These are phyloP conservation scores for Nicotiana noctiflora DNA, from an alignment of 257 asterid species.

Conservation along the genomic window DNA sequence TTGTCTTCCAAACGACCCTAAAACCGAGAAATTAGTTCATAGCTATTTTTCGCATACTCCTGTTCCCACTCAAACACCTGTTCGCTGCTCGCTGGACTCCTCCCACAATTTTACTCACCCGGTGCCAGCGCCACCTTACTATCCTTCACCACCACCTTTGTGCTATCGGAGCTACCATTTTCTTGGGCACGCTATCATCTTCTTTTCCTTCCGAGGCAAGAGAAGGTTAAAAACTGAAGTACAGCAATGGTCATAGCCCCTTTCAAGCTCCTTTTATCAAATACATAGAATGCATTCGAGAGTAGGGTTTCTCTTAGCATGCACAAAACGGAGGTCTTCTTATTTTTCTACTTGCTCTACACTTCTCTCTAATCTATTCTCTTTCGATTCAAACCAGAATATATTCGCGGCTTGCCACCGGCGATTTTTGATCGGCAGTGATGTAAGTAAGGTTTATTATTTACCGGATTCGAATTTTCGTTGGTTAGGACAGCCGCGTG, in stretches of 20 bases:
- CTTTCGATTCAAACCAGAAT: neutral
- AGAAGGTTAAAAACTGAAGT: neutral
- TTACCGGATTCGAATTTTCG: neutral
- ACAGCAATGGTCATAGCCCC: neutral
- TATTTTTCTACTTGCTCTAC: neutral
- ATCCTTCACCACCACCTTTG: neutral
- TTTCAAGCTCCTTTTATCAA: neutral
- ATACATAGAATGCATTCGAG: constrained; percentile 56
- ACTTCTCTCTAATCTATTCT: constrained; percentile 13
- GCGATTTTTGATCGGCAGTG: neutral
- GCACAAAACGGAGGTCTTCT: constrained; percentile 37
- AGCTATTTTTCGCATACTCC: no score
- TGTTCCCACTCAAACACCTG: no score
- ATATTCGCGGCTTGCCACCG: neutral
- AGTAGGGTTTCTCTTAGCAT: constrained; percentile 48
- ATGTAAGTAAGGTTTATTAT: neutral
- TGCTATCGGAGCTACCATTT: neutral
- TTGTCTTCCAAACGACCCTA: no score
- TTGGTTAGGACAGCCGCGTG: constrained; percentile 22
- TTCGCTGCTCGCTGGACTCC: no score
- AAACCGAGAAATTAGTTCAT: no score
- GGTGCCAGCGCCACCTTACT: neutral
- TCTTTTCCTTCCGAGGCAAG: neutral
- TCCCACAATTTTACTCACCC: neutral
- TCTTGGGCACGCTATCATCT: neutral